A percentile compares a stretch with the other conserved stretches of the same genome.
Conservation (phyloP, 1,139 yeast genomes). For the Arxiozyma bovina region DNA sequence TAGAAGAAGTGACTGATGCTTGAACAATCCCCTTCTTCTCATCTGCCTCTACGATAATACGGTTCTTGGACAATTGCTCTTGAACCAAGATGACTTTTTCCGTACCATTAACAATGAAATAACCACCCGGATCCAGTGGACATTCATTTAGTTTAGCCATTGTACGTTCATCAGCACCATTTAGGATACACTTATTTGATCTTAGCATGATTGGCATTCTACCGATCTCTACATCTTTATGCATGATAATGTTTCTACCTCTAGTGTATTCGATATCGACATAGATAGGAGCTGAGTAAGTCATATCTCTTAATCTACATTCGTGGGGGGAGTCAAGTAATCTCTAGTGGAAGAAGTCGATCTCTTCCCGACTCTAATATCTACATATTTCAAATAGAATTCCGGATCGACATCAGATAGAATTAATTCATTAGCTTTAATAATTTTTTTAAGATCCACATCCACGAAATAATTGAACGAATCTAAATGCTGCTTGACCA, state of each 20-base stretch:
- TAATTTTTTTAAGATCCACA: conserved; percentile 82
- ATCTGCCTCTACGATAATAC: conserved; percentile 96
- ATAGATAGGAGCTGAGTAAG: conserved; percentile 91
- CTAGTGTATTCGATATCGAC: conserved; percentile 96
- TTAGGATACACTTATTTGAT: conserved; percentile 80
- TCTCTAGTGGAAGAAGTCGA: conserved; percentile 42
- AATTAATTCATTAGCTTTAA: conserved; percentile 80
- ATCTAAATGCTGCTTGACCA: conserved; percentile 93
- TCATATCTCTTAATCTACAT: conserved; percentile 87
- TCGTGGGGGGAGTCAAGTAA: conserved; percentile 73
- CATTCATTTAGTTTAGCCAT: conserved; percentile 92
- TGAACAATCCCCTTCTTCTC: conserved; percentile 90
- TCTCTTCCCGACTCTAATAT: conserved; percentile 78
- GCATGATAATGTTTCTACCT: conserved; percentile 84
- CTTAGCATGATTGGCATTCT: conserved; percentile 97
- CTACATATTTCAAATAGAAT: conserved; percentile 82
- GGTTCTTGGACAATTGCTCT: conserved; percentile 91
- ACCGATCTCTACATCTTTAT: conserved; percentile 87
- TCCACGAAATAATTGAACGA: conserved; percentile 95
- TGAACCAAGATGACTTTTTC: conserved; percentile 95
- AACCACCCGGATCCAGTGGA: conserved; percentile 98
- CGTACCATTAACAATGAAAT: conserved; percentile 94
- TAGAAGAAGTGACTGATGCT: conserved; percentile 94
- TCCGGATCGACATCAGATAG: conserved; percentile 96
- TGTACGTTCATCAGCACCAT: conserved; percentile 64